Evolutionary conservation across 176 grass and related monocot genomes (phyloP).

Genomic region (Oryza glumipatula): DNA sequence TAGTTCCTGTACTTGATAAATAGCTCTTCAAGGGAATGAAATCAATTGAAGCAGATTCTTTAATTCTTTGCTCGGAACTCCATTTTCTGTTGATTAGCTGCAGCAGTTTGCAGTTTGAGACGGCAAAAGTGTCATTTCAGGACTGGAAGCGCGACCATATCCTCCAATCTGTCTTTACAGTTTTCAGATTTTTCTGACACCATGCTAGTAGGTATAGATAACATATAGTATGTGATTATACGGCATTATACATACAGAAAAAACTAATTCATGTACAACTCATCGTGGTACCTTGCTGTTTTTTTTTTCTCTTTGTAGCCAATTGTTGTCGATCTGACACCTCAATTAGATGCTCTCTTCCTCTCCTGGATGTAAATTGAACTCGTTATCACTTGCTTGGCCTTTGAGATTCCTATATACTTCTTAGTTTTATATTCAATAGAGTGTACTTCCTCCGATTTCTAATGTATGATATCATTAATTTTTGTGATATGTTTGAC

Average conservation of each 20-base stretch:
- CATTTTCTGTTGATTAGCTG: background rate
- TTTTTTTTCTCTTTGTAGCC: background rate
- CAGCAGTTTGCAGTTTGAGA: conserved; percentile 39
- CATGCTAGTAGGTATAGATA: conserved; percentile 21
- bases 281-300: background rate
- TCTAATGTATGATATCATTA: too few species aligned
- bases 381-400: background rate
- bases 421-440: background rate
- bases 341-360: background rate
- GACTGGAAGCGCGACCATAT: background rate
- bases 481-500: too few species aligned
- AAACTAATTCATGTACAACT: conserved; percentile 32
- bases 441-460: too few species aligned
- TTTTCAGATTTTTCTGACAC: background rate
- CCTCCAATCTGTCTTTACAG: background rate
- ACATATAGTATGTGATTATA: background rate
- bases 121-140: background rate
- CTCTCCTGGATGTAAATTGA: background rate
- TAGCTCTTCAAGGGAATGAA: conserved; percentile 8
- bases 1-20: conserved; percentile 36
- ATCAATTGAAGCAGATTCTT: conserved; percentile 35
- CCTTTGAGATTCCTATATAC: background rate
- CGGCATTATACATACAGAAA: background rate
- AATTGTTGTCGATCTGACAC: background rate
- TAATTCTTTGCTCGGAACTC: conserved; percentile 31